Evolutionary conservation across 2,329 filamentous ascomycete genomes (phyloP).

Genomic region (Xylariaceae sp.): DNA sequence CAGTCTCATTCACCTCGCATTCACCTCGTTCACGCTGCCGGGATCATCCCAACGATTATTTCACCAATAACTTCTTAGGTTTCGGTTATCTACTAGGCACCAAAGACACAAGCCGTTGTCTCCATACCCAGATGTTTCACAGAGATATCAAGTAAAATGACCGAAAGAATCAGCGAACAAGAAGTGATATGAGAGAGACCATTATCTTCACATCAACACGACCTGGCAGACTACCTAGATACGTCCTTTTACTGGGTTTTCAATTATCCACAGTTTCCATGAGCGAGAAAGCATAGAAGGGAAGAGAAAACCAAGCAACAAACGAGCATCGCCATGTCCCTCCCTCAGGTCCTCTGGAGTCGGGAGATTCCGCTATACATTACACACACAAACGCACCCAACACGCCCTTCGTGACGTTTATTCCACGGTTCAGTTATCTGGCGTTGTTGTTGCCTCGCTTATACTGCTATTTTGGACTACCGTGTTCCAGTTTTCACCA

Average conservation of each 20-base stretch:
- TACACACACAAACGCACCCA: constrained; percentile 44
- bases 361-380: constrained; percentile 51
- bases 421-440: constrained; percentile 57
- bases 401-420: constrained; percentile 47
- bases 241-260: not conserved
- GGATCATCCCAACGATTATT: too few relatives aligned
- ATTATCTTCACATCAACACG: constrained; percentile 1
- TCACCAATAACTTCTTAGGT: not conserved
- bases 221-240: not conserved
- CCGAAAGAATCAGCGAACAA: not conserved
- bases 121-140: not conserved
- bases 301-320: not conserved
- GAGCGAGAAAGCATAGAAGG: not conserved
- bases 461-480: constrained; percentile 47
- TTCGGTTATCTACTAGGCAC: not conserved
- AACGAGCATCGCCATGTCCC: constrained; percentile 18
- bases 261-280: not conserved
- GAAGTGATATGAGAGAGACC: constrained; percentile 12
- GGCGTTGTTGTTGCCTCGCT: constrained; percentile 51
- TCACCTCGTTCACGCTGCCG: not conserved
- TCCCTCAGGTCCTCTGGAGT: constrained; percentile 49
- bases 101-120: not conserved
- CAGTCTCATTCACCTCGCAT: not conserved
- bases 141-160: constrained; percentile 13
- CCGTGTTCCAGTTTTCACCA: constrained; percentile 56